Conservation (phyloP, 257 asterid genomes). For the Handroanthus guayacan region DNA sequence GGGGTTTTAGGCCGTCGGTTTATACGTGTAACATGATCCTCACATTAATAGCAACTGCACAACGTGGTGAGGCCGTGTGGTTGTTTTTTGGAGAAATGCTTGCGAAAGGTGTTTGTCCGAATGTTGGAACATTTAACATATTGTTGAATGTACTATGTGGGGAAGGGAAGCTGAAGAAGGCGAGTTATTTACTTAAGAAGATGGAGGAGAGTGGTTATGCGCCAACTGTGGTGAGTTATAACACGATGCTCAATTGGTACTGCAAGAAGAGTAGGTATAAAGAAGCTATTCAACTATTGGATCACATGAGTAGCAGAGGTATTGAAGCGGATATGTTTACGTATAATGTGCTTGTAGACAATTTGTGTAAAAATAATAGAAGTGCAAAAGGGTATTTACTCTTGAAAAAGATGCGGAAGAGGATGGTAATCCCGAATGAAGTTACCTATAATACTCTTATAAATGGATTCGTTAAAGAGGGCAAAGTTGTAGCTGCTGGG, state of each 20-base stretch:
- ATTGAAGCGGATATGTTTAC: conserved; percentile 78
- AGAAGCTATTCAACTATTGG: conserved; percentile 70
- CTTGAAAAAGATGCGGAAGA: conserved; percentile 72
- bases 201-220: conserved; percentile 94
- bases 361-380: conserved; percentile 68
- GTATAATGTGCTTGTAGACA: conserved; percentile 76
- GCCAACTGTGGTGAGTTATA: conserved; percentile 84
- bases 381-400: conserved; percentile 82
- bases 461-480: conserved; percentile 83
- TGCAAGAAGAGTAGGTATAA: conserved; percentile 81
- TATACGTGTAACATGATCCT: conserved; percentile 84
- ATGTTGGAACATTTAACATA: conserved; percentile 75
- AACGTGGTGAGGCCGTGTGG: conserved; percentile 63
- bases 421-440: conserved; percentile 70
- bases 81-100: conserved; percentile 76
- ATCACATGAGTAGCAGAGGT: conserved; percentile 79
- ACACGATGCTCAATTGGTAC: conserved; percentile 81
- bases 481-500: conserved; percentile 65
- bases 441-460: conserved; percentile 88
- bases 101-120: conserved; percentile 63
- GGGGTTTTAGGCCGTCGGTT: conserved; percentile 75
- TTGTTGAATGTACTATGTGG: conserved; percentile 72
- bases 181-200: conserved; percentile 62
- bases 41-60: conserved; percentile 54
- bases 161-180: conserved; percentile 75